Percentiles rank a stretch among this genome's conserved stretches.
phyloP scores from a whole-genome alignment of 73 alveolate species.

The Tetrahymena borealis region DNA sequence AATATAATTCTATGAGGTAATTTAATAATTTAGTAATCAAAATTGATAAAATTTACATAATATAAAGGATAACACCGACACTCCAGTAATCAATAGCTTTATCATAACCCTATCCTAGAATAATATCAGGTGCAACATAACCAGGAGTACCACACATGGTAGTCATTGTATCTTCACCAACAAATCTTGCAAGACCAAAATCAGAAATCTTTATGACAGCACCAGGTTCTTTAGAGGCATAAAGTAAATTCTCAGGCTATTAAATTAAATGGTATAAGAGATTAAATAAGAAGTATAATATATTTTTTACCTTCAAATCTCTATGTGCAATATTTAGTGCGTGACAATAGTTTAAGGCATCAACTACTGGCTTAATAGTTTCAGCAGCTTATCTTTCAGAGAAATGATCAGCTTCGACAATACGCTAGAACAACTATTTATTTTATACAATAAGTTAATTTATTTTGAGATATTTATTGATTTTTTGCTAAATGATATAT shows the following conservation, averaged over 20 bases:
- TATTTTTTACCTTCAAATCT: slow-evolving; percentile 61
- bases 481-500: neutral
- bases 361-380: slow-evolving; percentile 60
- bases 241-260: slow-evolving; percentile 40
- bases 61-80: slow-evolving; percentile 54
- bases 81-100: slow-evolving; percentile 56
- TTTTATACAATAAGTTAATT: neutral
- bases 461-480: neutral
- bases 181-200: slow-evolving; percentile 64
- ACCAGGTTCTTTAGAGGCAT: slow-evolving; percentile 31
- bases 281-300: too few relatives aligned
- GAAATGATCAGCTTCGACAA: slow-evolving; percentile 74
- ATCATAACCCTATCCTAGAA: slow-evolving; percentile 52
- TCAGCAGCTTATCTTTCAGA: slow-evolving; percentile 69
- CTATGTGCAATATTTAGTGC: slow-evolving; percentile 64
- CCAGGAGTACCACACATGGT: slow-evolving; percentile 68
- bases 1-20: too few relatives aligned
- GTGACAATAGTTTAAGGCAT: slow-evolving; percentile 67
- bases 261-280: neutral
- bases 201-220: slow-evolving; percentile 53
- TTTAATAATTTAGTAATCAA: too few relatives aligned
- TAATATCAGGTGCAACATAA: slow-evolving; percentile 60
- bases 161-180: slow-evolving; percentile 24
- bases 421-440: slow-evolving; percentile 56
- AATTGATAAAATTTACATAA: slow-evolving; percentile 29